Evolutionary conservation across 345 rosid genomes (phyloP).

Genomic region (Arabidopsis suecica): DNA sequence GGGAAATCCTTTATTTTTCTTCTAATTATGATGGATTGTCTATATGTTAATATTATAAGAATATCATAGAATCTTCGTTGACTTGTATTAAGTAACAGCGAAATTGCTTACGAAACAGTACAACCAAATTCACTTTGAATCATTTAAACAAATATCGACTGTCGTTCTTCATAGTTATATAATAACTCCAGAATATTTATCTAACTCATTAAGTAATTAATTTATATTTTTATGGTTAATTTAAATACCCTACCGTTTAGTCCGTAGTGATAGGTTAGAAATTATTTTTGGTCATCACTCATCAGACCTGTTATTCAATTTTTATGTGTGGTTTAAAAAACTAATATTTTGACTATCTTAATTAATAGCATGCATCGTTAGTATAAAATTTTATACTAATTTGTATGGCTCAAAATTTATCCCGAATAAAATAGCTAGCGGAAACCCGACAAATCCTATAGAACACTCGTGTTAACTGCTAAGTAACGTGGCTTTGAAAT

Average conservation of each 20-base stretch:
- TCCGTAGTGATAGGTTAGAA: neutral
- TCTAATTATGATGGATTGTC: neutral
- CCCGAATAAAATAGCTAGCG: neutral
- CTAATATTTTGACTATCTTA: neutral
- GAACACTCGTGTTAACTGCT: constrained; percentile 37
- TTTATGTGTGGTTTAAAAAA: neutral
- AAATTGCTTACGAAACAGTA: constrained; percentile 26
- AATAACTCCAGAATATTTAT: neutral
- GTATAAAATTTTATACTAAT: neutral
- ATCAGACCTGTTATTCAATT: neutral
- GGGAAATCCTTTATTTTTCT: neutral
- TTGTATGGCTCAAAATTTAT: constrained; percentile 12
- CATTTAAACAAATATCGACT: neutral
- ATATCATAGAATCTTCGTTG: constrained; percentile 31
- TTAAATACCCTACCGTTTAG: neutral
- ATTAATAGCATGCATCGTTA: constrained; percentile 28
- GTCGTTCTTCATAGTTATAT: neutral
- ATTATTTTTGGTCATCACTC: neutral
- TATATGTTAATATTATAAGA: constrained; percentile 6
- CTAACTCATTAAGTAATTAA: constrained; percentile 6
- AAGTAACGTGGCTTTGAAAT: constrained; percentile 27
- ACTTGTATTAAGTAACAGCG: constrained; percentile 30
- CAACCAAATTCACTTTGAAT: constrained; percentile 5
- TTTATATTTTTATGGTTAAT: neutral
- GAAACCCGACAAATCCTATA: constrained; percentile 37